Evolutionary conservation across 768 basidiomycete species (phyloP), one percentile per base, ranked within the genome.

Genomic region (Porphyrellus cyaneotinctus): DNA sequence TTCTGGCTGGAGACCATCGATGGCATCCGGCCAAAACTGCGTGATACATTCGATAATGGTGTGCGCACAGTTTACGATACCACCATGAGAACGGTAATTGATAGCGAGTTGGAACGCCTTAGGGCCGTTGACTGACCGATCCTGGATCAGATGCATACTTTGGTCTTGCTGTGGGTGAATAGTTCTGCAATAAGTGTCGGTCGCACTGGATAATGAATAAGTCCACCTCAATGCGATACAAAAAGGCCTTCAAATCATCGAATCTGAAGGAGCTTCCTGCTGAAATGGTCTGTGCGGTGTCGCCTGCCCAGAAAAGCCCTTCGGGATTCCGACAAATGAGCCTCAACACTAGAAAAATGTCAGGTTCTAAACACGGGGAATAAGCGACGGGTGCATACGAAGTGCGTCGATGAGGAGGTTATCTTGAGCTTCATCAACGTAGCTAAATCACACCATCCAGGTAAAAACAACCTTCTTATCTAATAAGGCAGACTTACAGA

Each of bases 261-360:
- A 90, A 90, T 9, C 82, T 71, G 58, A 90, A 90, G 0, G 84
- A 77, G 56, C 84, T 86, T 2, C 87, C 88, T 0, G 79, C 77
- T 0, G 85, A 82, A 36, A 90, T 89, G 0, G 87, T 85, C 57
- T 90, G 88, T 0, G 88, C 87, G 0, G 88, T 88, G 60, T 90
- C 88, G 0, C 88, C 88, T 2, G 86, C 87, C 84, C 85, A 88
- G 56, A 89, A 85, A n/a, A 88, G 66, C 0, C 87, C 87, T 47
- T 85, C 71, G 0, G 79, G 75, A 58, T 88, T 88, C 11, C 66
- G 65, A 55, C 84, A 88, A 17, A 89, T 62, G 0, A 72, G 71
- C 28, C 85, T 71, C 36, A 89, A 64, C 6, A 89, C 87, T 88
- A 51, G 20, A 23, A 35, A 15, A 7, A 49, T 1, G 17, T 69